phyloP scores from a whole-genome alignment of 177 flowering plant species.

The Vitis hybrid region DNA sequence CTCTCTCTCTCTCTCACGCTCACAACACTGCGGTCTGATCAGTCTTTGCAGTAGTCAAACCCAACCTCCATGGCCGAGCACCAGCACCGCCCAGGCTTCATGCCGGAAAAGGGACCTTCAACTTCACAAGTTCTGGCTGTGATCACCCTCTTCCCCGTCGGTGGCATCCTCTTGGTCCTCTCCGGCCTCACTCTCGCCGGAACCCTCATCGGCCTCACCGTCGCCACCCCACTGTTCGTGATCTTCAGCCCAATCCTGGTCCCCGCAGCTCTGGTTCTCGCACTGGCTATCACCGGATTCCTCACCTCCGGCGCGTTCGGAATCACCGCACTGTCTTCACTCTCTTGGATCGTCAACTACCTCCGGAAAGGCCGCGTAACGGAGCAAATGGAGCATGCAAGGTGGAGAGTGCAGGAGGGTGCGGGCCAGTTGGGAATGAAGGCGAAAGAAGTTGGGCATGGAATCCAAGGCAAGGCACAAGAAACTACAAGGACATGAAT shows the following conservation, averaged over 20 bases:
- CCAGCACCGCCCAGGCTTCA: slow-evolving; percentile 9
- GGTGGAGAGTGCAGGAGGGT: slow-evolving; percentile 38
- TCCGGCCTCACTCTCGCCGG: slow-evolving; percentile 59
- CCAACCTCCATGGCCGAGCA: slow-evolving; percentile 32
- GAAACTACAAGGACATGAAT: slow-evolving; percentile 6
- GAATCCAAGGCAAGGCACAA: slow-evolving; percentile 29
- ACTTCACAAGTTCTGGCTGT: slow-evolving; percentile 53
- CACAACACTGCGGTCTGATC: neutral
- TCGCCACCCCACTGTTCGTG: slow-evolving; percentile 64
- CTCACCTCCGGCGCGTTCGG: slow-evolving; percentile 77
- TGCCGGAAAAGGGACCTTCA: slow-evolving; percentile 44
- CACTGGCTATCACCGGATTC: slow-evolving; percentile 57
- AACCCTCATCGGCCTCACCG: slow-evolving; percentile 52
- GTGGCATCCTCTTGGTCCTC: slow-evolving; percentile 59
- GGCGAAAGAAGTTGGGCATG: slow-evolving; percentile 47
- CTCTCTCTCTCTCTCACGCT: neutral
- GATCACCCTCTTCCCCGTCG: slow-evolving; percentile 59
- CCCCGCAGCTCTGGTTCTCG: slow-evolving; percentile 57
- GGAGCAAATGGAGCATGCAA: slow-evolving; percentile 42
- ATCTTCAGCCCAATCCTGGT: slow-evolving; percentile 76
- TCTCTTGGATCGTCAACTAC: slow-evolving; percentile 54
- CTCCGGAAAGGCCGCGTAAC: slow-evolving; percentile 26
- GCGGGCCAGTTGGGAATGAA: slow-evolving; percentile 45
- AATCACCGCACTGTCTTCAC: slow-evolving; percentile 58
- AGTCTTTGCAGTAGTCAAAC: neutral